Evolutionary conservation across 2,329 filamentous ascomycete genomes (phyloP), one percentile per base, ranked within the genome.

Genomic region (Calonectria henricotiae): DNA sequence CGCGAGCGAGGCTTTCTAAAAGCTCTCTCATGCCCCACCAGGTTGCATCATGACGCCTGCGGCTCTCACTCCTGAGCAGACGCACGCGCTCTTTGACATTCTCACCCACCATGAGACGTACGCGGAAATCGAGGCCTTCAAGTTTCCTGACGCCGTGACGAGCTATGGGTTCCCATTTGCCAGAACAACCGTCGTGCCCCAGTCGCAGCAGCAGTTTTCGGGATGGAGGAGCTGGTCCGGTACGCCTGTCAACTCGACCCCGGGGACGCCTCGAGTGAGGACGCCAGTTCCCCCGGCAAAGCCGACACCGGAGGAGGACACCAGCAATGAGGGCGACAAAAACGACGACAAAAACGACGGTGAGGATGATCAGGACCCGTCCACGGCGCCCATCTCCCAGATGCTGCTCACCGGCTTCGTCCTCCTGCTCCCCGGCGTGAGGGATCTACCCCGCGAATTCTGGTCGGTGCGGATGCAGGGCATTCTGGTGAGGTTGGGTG

Each of bases 71-170:
- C 73, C 76, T 25, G 77, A 80, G 70, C 89, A 90, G 74, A 81
- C 86, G 8, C 82, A 83, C 61, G 88, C 89, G 15, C 84, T 91
- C 17, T 86, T 91, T 72, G 87, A 91, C 76, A 89, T 91, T 62
- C 85, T 91, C 65, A 87, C 87, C 37, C 89, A 91, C 75, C 78
- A 88, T 72, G 85, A 90, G 79, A 89, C 88, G 1, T 91, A 91
- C 75, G 81, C 87, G 13, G 93, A 96, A 81, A 93, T 94, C 71
- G 88, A 92, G 78, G 87, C 87, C 71, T 94, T 95, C 86, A 93
- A 91, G 76, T 82, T 86, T 43, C 89, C 92, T 0, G 83, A 86
- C 2, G 88, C 90, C 32, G 91, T 95, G 69, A 85, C 87, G 69
- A 81, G 85, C 25, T 95, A 94, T 83, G 93, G 93, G 15, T 90